Evolutionary conservation across 495 filamentous ascomycete genomes (phyloP).

Genomic region (Penicillium lagena): DNA sequence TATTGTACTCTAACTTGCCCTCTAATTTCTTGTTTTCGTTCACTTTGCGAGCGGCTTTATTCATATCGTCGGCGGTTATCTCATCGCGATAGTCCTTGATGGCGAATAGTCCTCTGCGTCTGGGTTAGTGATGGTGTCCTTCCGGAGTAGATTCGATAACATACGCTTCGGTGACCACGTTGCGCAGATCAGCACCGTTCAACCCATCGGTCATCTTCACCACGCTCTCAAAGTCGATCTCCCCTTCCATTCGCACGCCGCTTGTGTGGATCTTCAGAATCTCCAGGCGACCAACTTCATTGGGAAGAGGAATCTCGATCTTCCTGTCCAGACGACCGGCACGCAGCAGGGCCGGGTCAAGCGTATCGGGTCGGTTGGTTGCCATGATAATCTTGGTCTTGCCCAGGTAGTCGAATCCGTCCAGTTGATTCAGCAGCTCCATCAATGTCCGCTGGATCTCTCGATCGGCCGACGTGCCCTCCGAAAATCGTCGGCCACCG

Average conservation of each 20-base stretch:
- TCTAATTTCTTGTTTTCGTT: conserved; percentile 97
- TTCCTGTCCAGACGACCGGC: conserved; percentile 94
- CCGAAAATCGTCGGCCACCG: conserved; percentile 93
- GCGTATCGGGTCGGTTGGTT: conserved; percentile 95
- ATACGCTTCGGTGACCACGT: conserved; percentile 98
- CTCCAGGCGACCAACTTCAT: conserved; percentile 94
- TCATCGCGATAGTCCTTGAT: conserved; percentile 96
- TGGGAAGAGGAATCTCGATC: conserved; percentile 98
- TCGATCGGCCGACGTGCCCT: conserved; percentile 95
- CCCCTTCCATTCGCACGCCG: conserved; percentile 80
- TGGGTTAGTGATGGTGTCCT: conserved; percentile 14
- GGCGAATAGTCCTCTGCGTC: conserved; percentile 75
- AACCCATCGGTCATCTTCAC: conserved; percentile 99
- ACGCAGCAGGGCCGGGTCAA: conserved; percentile 90
- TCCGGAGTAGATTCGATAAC: conserved; percentile 23
- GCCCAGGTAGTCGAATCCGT: conserved; percentile 98
- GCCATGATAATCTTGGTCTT: conserved; percentile 99
- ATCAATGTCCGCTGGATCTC: conserved; percentile 99
- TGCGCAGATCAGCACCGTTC: conserved; percentile 95
- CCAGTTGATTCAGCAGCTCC: conserved; percentile 97
- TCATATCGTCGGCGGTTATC: conserved; percentile 98
- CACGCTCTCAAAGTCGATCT: conserved; percentile 98
- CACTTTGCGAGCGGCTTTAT: conserved; percentile 95
- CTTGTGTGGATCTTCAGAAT: conserved; percentile 97
- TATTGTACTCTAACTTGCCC: conserved; percentile 96